These are phyloP conservation scores for Hydnomerulius pinastri DNA, from an alignment of 768 basidiomycete species.

Conservation along the genomic window DNA sequence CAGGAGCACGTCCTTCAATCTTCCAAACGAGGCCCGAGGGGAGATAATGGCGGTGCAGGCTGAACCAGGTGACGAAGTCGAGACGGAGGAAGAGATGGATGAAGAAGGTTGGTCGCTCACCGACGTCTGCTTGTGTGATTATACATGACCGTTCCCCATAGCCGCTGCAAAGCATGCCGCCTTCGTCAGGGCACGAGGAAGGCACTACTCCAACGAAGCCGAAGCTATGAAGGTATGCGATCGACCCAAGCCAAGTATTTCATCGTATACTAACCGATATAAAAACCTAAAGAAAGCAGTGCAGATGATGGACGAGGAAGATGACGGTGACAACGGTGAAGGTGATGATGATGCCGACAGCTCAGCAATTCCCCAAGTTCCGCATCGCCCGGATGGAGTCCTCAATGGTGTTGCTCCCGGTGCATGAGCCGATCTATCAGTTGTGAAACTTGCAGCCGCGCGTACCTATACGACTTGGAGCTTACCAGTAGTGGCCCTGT, in stretches of 20 bases:
- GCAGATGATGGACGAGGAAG: slow-evolving; percentile 63
- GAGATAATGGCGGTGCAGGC: slow-evolving; percentile 50
- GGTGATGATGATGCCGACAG: slow-evolving; percentile 1
- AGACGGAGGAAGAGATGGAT: slow-evolving; percentile 83
- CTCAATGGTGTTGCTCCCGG: slow-evolving; percentile 26
- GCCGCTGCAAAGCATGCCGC: slow-evolving; percentile 82
- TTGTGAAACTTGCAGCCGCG: not conserved
- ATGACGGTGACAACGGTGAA: slow-evolving; percentile 26
- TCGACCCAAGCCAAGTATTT: not conserved
- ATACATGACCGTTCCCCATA: slow-evolving; percentile 29
- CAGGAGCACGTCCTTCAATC: slow-evolving; percentile 82
- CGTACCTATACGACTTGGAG: too few relatives aligned
- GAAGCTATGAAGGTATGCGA: slow-evolving; percentile 84
- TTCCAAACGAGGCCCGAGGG: slow-evolving; percentile 68
- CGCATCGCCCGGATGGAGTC: not conserved
- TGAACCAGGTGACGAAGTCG: slow-evolving; percentile 53
- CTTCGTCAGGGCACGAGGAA: slow-evolving; percentile 76
- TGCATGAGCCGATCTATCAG: slow-evolving; percentile 4
- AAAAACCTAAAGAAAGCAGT: slow-evolving; percentile 55
- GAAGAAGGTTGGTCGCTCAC: slow-evolving; percentile 66
- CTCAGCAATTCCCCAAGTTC: not conserved
- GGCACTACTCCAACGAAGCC: slow-evolving; percentile 89
- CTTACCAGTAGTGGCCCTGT: not conserved
- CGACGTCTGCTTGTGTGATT: not conserved
- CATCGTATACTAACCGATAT: slow-evolving; percentile 4